Evolutionary conservation across 2,329 filamentous ascomycete genomes (phyloP).

Genomic region (Ophiostoma novo-ulmi): DNA sequence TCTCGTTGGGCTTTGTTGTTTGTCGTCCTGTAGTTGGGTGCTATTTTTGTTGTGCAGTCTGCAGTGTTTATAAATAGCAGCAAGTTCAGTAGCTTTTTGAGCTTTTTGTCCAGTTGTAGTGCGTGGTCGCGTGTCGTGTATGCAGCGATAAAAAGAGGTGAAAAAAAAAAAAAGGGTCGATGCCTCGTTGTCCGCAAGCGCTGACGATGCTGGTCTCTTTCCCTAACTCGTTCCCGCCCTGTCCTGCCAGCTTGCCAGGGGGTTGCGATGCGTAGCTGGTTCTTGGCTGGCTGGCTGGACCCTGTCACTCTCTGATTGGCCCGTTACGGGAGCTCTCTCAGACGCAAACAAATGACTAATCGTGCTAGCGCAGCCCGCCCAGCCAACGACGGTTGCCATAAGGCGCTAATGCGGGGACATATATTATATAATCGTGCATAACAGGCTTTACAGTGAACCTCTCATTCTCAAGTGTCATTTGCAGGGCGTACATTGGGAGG

Average conservation of each 20-base stretch:
- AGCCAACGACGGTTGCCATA: conserved; percentile 15
- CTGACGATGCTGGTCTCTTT: conserved; percentile 17
- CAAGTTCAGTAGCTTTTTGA: not conserved
- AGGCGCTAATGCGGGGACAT: conserved; percentile 14
- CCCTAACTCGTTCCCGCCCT: conserved; percentile 9
- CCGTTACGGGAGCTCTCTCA: conserved; percentile 4
- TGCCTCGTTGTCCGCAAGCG: conserved; percentile 15
- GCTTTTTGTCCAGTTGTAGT: not conserved
- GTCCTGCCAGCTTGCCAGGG: conserved; percentile 17
- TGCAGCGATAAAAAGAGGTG: not conserved
- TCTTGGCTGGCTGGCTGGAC: conserved; percentile 16
- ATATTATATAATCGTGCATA: not conserved
- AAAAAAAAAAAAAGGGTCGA: not conserved
- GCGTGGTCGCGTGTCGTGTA: not conserved
- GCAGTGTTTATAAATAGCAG: not conserved
- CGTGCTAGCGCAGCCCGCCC: conserved; percentile 15
- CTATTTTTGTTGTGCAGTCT: not conserved
- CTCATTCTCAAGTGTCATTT: not conserved
- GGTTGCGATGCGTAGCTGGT: conserved; percentile 17
- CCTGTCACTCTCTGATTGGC: not conserved
- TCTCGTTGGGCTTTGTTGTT: not conserved
- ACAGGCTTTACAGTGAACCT: not conserved
- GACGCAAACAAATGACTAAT: conserved; percentile 18
- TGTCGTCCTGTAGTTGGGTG: not conserved
- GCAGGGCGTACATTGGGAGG: not conserved